Evolutionary conservation across 2,329 filamentous ascomycete genomes (phyloP).

Genomic region (Berkeleyomyces rouxiae): DNA sequence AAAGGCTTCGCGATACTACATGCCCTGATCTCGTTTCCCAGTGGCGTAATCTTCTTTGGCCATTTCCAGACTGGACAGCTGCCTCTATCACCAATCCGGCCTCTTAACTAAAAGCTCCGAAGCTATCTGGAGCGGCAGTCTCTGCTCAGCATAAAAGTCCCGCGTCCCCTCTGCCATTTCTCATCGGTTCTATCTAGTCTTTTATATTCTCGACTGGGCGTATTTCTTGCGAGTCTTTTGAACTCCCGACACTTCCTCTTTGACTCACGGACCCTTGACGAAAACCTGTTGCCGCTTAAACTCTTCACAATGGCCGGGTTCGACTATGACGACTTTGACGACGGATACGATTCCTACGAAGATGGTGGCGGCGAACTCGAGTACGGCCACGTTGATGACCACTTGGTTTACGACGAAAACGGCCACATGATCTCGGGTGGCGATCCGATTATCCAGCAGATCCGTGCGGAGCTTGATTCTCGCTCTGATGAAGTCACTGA

Average conservation of each 20-base stretch:
- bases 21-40: background rate
- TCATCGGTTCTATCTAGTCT: no score
- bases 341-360: constrained; percentile 27
- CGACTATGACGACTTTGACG: constrained; percentile 23
- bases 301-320: constrained; percentile 10
- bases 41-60: background rate
- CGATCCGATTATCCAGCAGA: background rate
- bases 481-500: constrained; percentile 10
- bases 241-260: background rate
- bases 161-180: no score
- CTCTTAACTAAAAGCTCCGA: background rate
- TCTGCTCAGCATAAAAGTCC: no score
- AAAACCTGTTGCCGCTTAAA: background rate
- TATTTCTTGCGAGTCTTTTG: no score
- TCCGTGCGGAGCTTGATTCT: constrained; percentile 7
- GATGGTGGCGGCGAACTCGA: constrained; percentile 22
- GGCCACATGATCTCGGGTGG: constrained; percentile 2
- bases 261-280: background rate
- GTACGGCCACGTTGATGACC: background rate
- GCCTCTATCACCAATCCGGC: background rate
- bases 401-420: constrained; percentile 3
- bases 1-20: background rate
- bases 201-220: no score
- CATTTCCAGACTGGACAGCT: background rate
- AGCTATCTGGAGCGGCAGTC: no score